phyloP scores from a whole-genome alignment of 352 stramenopile genomes.

The Globisporangium cederbergense region DNA sequence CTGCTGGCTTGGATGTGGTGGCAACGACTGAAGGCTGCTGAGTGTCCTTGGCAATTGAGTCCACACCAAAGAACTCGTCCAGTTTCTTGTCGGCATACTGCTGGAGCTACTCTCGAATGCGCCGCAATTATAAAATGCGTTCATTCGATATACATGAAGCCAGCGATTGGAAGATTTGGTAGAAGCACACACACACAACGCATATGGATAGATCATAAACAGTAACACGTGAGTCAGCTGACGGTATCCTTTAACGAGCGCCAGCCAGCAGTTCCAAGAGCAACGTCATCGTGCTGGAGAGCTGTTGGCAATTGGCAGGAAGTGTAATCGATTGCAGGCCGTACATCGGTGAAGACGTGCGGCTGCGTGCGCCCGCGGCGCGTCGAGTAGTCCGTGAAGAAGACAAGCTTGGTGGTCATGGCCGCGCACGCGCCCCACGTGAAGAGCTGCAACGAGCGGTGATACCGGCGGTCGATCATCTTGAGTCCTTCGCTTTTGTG shows the following conservation, averaged over 20 bases:
- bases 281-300: not conserved
- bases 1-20: not conserved
- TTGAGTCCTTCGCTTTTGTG: not conserved
- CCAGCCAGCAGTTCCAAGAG: not conserved
- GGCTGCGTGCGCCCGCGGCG: constrained; percentile 49
- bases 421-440: constrained; percentile 72
- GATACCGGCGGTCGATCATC: constrained; percentile 86
- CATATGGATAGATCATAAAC: not conserved
- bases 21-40: not conserved
- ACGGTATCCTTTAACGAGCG: not conserved
- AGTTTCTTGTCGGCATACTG: constrained; percentile 77
- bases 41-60: constrained; percentile 37
- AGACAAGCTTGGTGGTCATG: constrained; percentile 80
- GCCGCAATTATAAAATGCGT: not conserved
- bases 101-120: constrained; percentile 39
- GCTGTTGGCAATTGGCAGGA: not conserved
- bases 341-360: constrained; percentile 78
- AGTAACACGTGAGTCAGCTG: not conserved
- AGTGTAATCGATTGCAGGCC: not conserved
- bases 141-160: not conserved
- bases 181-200: not conserved
- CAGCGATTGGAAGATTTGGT: not conserved
- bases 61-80: constrained; percentile 86
- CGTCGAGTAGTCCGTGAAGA: constrained; percentile 81
- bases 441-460: constrained; percentile 83